Conservation (phyloP, 192 early-diverging fungal genomes). For the Coemansia sp. region DNA sequence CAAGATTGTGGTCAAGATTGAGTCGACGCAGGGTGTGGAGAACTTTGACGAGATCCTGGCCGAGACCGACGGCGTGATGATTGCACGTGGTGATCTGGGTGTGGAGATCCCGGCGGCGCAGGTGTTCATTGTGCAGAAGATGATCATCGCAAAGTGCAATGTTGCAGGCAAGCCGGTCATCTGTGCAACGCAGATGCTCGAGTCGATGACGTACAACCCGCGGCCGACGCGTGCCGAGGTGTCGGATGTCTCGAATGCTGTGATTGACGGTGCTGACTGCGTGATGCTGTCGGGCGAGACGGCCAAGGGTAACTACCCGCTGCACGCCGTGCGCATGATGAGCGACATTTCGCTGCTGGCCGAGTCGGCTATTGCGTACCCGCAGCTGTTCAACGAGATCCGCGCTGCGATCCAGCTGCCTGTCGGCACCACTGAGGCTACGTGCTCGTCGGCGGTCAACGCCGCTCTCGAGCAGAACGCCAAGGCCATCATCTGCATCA, state of each 20-base stretch:
- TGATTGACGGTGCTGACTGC: constrained; percentile 96
- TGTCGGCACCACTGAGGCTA: constrained; percentile 83
- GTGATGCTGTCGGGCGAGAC: constrained; percentile 99
- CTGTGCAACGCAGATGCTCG: constrained; percentile 98
- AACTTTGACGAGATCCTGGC: constrained; percentile 98
- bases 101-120: constrained; percentile 95
- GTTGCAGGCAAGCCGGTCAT: constrained; percentile 94
- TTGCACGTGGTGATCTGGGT: constrained; percentile 97
- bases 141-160: constrained; percentile 99
- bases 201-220: constrained; percentile 93
- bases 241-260: constrained; percentile 97
- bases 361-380: constrained; percentile 93
- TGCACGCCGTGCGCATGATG: constrained; percentile 93
- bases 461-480: constrained; percentile 81
- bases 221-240: constrained; percentile 99
- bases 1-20: constrained; percentile 97
- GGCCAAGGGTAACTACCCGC: constrained; percentile 91
- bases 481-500: constrained; percentile 84
- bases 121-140: constrained; percentile 94
- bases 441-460: constrained; percentile 86
- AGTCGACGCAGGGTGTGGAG: constrained; percentile 94
- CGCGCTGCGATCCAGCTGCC: constrained; percentile 74
- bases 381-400: constrained; percentile 88
- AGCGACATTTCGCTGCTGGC: constrained; percentile 87
- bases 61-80: constrained; percentile 97